Conservation (phyloP, 495 filamentous ascomycete genomes). For the Penicillium angulare region DNA sequence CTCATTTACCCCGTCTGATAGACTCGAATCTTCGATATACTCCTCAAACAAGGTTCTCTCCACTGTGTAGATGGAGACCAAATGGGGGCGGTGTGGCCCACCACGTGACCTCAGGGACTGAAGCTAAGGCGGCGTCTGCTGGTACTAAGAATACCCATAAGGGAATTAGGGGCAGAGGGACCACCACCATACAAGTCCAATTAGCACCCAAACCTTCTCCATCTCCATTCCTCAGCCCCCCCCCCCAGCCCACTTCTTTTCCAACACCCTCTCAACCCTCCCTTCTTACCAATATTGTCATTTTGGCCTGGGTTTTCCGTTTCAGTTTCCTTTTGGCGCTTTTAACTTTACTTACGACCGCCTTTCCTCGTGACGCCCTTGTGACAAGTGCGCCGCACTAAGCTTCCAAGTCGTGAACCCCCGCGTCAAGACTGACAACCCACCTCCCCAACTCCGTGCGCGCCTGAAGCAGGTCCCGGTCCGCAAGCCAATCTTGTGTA, state of each 20-base stretch:
- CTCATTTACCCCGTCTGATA: too few relatives aligned
- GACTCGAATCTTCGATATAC: too few relatives aligned
- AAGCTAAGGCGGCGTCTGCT: too few relatives aligned
- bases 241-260: slow-evolving; percentile 23
- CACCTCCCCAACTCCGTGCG: slow-evolving; percentile 21
- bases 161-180: slow-evolving; percentile 5
- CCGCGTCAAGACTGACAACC: slow-evolving; percentile 4
- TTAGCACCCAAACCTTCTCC: slow-evolving; percentile 12
- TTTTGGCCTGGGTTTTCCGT: neutral
- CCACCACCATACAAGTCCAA: neutral
- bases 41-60: too few relatives aligned
- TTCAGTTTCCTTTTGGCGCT: neutral
- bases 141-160: too few relatives aligned
- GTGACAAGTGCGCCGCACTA: neutral
- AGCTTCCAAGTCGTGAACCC: neutral
- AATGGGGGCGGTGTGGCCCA: neutral
- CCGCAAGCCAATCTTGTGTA: neutral
- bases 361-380: neutral
- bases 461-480: slow-evolving; percentile 7
- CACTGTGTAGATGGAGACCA: neutral
- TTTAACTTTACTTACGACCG: neutral
- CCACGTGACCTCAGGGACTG: slow-evolving; percentile 1
- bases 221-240: slow-evolving; percentile 20
- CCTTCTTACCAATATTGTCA: slow-evolving; percentile 5
- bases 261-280: slow-evolving; percentile 4